These are phyloP conservation scores for Phytophthora tentaculata DNA, from an alignment of 352 stramenopile species.

Conservation along the genomic window DNA sequence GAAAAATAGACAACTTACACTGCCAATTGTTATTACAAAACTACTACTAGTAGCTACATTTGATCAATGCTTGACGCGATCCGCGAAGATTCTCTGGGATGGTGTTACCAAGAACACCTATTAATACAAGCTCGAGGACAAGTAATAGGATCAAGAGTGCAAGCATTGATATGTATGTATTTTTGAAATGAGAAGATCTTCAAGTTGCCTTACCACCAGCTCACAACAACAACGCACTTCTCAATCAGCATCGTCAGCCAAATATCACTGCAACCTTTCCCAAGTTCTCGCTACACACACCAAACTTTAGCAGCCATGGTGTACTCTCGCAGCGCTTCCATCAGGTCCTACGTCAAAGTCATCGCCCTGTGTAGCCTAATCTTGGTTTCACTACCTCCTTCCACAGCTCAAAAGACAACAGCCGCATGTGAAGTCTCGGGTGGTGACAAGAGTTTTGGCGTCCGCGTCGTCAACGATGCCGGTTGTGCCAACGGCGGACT, in stretches of 20 bases:
- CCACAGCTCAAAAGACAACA: conserved; percentile 3
- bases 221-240: conserved; percentile 10
- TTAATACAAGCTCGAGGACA: too few relatives aligned
- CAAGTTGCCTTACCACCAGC: too few relatives aligned
- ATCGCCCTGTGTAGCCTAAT: conserved; percentile 23
- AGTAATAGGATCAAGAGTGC: too few relatives aligned
- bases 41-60: too few relatives aligned
- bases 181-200: too few relatives aligned
- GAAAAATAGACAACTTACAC: too few relatives aligned
- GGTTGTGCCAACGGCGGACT: conserved; percentile 38
- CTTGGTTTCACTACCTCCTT: conserved; percentile 20
- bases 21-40: too few relatives aligned
- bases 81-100: too few relatives aligned
- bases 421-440: conserved; percentile 25
- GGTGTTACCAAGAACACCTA: too few relatives aligned
- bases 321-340: conserved; percentile 26
- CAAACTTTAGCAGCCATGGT: conserved; percentile 27
- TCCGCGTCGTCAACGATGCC: conserved; percentile 37
- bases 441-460: conserved; percentile 35
- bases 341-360: conserved; percentile 21
- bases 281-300: conserved; percentile 2
- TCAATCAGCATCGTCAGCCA: conserved; percentile 20
- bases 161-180: too few relatives aligned
- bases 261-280: conserved; percentile 5
- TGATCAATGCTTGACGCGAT: too few relatives aligned